Percentiles rank a stretch among this genome's conserved stretches.
Conservation (phyloP, 805 yeast species). For the Henningerozyma blattae region DNA sequence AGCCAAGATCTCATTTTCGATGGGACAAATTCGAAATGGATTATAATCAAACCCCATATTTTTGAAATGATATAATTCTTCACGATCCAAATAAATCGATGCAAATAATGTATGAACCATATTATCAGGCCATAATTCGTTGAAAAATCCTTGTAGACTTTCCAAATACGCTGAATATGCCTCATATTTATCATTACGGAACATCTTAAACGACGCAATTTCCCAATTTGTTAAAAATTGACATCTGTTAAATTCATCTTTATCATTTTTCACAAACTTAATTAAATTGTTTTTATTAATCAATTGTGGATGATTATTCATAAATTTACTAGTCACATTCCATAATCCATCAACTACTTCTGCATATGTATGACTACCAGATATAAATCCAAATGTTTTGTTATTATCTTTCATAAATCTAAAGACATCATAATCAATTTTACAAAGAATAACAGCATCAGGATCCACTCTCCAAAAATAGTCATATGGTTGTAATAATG, state of each 20-base stretch:
- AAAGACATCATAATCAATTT: constrained; percentile 66
- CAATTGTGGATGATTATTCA: constrained; percentile 39
- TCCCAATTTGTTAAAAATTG: constrained; percentile 87
- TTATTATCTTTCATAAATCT: constrained; percentile 57
- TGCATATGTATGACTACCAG: constrained; percentile 62
- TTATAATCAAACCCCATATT: constrained; percentile 57
- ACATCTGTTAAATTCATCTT: constrained; percentile 42
- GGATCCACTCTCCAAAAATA: constrained; percentile 67
- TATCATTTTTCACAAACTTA: constrained; percentile 32
- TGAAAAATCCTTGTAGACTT: constrained; percentile 64
- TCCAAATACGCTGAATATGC: constrained; percentile 54
- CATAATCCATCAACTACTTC: constrained; percentile 50
- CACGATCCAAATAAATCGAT: constrained; percentile 53
- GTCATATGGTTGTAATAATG: constrained; percentile 45
- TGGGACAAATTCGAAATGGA: constrained; percentile 73
- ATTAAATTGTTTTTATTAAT: constrained; percentile 41
- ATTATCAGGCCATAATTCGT: constrained; percentile 89
- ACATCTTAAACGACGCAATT: constrained; percentile 74
- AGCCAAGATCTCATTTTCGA: constrained; percentile 2
- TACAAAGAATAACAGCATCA: constrained; percentile 51
- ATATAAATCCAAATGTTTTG: constrained; percentile 64
- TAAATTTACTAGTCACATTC: constrained; percentile 53
- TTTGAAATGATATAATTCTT: constrained; percentile 68
- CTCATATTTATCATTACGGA: constrained; percentile 51
- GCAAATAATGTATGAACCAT: constrained; percentile 74